phyloP scores from a whole-genome alignment of 192 early-diverging fungal genomes.

The Borealophlyctis nickersoniae region DNA sequence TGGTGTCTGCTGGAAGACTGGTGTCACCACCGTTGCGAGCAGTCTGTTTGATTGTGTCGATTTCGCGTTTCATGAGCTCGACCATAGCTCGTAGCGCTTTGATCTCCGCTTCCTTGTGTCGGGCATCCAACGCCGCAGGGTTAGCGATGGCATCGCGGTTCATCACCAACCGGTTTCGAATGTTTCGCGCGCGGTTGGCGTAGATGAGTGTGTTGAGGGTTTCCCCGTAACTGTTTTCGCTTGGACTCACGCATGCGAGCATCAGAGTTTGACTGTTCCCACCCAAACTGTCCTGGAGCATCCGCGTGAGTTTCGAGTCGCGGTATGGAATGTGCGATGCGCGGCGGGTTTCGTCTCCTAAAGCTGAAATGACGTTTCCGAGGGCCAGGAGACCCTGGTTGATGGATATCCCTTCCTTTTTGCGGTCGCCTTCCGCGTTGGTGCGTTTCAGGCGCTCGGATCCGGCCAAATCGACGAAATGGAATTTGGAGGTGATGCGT shows the following conservation, averaged over 20 bases:
- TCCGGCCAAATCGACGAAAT: conserved; percentile 99
- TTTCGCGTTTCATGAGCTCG: conserved; percentile 39
- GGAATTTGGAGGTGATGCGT: conserved; percentile 87
- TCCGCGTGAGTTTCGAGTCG: conserved; percentile 89
- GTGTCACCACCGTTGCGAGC: conserved; percentile 7
- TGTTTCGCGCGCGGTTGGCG: conserved; percentile 93
- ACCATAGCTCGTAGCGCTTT: conserved; percentile 36
- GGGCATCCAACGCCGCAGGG: conserved; percentile 22
- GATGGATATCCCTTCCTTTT: conserved; percentile 95
- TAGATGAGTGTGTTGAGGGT: conserved; percentile 95
- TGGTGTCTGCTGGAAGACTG: background rate
- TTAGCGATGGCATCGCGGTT: conserved; percentile 44
- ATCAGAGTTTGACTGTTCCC: conserved; percentile 91
- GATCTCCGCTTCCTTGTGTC: conserved; percentile 45
- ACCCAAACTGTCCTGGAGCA: conserved; percentile 95
- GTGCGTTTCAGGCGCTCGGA: conserved; percentile 93
- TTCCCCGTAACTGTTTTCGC: conserved; percentile 81
- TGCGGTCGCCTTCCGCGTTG: conserved; percentile 85
- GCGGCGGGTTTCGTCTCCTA: conserved; percentile 68
- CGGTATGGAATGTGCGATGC: conserved; percentile 87
- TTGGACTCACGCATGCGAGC: conserved; percentile 91
- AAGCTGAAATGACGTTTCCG: conserved; percentile 97
- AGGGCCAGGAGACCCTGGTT: conserved; percentile 93
- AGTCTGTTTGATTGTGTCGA: too few relatives aligned
- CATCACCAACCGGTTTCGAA: conserved; percentile 84